These are phyloP conservation scores for Candida multigemmis DNA, from an alignment of 805 yeast genomes.

Conservation along the genomic window DNA sequence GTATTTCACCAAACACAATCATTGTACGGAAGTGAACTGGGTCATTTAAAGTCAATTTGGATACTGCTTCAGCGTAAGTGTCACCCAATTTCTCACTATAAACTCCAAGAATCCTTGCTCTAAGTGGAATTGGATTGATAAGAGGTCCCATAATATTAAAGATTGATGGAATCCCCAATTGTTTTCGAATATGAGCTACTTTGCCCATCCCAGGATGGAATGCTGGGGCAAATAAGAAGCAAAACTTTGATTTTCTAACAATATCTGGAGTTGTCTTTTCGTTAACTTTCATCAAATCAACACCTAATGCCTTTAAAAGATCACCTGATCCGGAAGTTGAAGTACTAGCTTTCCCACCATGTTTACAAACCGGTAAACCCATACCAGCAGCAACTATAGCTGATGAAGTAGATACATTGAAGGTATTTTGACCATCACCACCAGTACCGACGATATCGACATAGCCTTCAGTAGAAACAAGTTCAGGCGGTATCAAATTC, in stretches of 20 bases:
- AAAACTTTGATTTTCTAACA: slow-evolving; percentile 42
- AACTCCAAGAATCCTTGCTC: slow-evolving; percentile 84
- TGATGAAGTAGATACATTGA: slow-evolving; percentile 90
- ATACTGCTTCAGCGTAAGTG: slow-evolving; percentile 76
- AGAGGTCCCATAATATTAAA: slow-evolving; percentile 93
- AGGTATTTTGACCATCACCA: slow-evolving; percentile 96
- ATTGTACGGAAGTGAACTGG: slow-evolving; percentile 49
- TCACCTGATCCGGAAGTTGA: slow-evolving; percentile 94
- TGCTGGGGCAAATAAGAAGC: slow-evolving; percentile 83
- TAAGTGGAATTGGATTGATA: slow-evolving; percentile 78
- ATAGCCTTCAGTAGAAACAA: slow-evolving; percentile 42
- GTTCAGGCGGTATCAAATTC: slow-evolving; percentile 36
- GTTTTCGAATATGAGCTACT: slow-evolving; percentile 70
- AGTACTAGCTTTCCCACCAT: slow-evolving; percentile 96
- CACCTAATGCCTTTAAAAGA: slow-evolving; percentile 69
- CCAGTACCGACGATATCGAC: slow-evolving; percentile 97
- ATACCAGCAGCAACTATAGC: slow-evolving; percentile 94
- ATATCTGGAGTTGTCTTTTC: slow-evolving; percentile 51
- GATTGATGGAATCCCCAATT: slow-evolving; percentile 83
- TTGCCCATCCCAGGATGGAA: slow-evolving; percentile 88
- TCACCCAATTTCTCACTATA: slow-evolving; percentile 71
- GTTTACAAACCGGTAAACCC: slow-evolving; percentile 75
- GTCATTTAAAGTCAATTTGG: slow-evolving; percentile 44
- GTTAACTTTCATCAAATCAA: slow-evolving; percentile 67
- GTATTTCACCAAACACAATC: slow-evolving; percentile 90